phyloP scores from a whole-genome alignment of 345 rosid genomes.

The Linum tenue region DNA sequence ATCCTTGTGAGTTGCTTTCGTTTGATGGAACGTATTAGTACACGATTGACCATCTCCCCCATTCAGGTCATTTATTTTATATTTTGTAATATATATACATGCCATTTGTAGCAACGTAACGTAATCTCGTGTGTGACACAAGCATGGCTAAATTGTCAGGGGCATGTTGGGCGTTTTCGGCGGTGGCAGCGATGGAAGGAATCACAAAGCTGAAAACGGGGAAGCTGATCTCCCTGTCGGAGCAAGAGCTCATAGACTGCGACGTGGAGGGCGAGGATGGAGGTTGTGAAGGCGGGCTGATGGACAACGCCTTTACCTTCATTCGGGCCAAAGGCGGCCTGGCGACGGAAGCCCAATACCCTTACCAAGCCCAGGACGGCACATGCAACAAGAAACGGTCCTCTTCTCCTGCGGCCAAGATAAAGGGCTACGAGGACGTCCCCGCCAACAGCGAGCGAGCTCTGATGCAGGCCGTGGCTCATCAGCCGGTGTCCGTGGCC shows the following conservation, averaged over 20 bases:
- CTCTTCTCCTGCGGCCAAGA: constrained; percentile 4
- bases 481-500: constrained; percentile 22
- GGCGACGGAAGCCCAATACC: constrained; percentile 20
- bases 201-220: constrained; percentile 29
- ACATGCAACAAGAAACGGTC: constrained; percentile 3
- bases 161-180: constrained; percentile 56
- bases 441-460: constrained; percentile 16
- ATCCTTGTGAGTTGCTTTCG: too few relatives aligned
- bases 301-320: constrained; percentile 28
- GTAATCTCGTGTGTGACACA: background rate
- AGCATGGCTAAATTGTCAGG: constrained; percentile 15
- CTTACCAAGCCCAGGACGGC: constrained; percentile 15
- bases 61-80: too few relatives aligned
- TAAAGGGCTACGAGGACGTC: constrained; percentile 11
- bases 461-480: constrained; percentile 14
- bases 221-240: constrained; percentile 34
- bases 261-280: constrained; percentile 14
- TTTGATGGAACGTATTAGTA: too few relatives aligned
- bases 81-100: background rate
- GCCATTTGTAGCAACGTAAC: too few relatives aligned
- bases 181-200: constrained; percentile 47
- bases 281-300: constrained; percentile 25
- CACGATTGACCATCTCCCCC: too few relatives aligned
- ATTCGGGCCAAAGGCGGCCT: constrained; percentile 25
- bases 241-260: constrained; percentile 48